Conservation (phyloP, 208 protist species). For the Naegleria lovaniensis region DNA sequence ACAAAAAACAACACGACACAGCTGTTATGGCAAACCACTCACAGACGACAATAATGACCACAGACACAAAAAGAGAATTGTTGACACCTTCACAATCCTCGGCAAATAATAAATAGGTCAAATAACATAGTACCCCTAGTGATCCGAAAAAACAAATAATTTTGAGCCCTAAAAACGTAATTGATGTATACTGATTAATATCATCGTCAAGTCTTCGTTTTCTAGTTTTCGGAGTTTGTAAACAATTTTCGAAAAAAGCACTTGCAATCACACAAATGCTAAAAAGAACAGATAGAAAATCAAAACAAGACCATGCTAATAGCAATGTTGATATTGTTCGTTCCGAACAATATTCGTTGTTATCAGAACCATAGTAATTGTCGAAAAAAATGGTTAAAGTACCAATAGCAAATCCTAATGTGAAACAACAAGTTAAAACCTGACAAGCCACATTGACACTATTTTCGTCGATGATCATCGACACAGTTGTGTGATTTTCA, state of each 20-base stretch:
- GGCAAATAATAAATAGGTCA: background rate
- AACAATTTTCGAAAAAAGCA: slow-evolving; percentile 2
- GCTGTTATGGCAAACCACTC: background rate
- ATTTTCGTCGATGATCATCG: background rate
- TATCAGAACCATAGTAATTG: background rate
- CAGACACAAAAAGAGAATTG: background rate
- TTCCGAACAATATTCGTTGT: background rate
- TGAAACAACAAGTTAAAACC: background rate
- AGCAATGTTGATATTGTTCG: background rate
- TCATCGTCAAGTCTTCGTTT: background rate
- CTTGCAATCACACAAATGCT: background rate
- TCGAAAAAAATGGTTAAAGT: background rate
- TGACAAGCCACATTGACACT: background rate
- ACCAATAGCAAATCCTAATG: background rate
- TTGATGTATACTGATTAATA: background rate
- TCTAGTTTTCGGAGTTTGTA: background rate
- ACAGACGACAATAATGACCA: background rate
- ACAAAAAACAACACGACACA: background rate
- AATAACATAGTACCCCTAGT: background rate
- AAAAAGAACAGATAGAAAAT: background rate
- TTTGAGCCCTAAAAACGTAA: background rate
- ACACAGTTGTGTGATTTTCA: background rate
- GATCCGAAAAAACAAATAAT: background rate
- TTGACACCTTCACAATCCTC: background rate
- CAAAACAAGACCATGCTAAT: background rate